Base-by-base conservation (phyloP, 441 rosid species). In the Eruca vesicaria region DNA sequence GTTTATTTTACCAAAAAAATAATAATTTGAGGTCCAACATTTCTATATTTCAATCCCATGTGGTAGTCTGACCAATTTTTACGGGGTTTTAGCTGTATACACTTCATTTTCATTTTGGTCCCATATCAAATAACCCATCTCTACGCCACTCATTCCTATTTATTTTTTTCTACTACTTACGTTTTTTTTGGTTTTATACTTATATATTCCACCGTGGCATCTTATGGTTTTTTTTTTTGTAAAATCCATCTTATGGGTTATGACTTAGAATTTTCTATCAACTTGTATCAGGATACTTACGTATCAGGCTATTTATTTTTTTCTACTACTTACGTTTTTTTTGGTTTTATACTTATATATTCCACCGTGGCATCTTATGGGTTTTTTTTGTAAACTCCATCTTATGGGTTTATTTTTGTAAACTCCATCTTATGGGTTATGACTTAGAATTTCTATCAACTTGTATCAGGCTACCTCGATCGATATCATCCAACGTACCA, bases 261-360 rank as follows among this genome's bases (percentile, higher is more conserved):
- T 26, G 67, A 71, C 76, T 71, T 58, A 12, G 71, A 23, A 65
- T 64, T n/a, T 14, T 28, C 32, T 33, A 66, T 64, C 76, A 57
- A 77, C 71, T 76, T 58, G 80, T 58, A 70, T 66, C 58, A 56
- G 71, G 41, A 26, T 33, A 18, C 58, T n/a, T n/a, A n/a, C n/a
- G n/a, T n/a, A n/a, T n/a, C n/a, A n/a, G n/a, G n/a, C 10, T 55
- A 65, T 29, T 53, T 12, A 0, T 1, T 6, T 5, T 11, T 20
- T 14, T 41, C 1, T 29, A 41, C 18, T 6, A 59, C 31, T 31
- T 18, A 53, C 62, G n/a, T n/a, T n/a, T n/a, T n/a, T n/a, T n/a
- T n/a, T n/a, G n/a, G n/a, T n/a, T n/a, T n/a, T n/a, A n/a, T n/a
- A n/a, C n/a, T n/a, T n/a, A n/a, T n/a, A 28, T 19, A 55, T 68